phyloP scores from a whole-genome alignment of 2,329 filamentous ascomycete species.

The Trichoderma sp. region DNA sequence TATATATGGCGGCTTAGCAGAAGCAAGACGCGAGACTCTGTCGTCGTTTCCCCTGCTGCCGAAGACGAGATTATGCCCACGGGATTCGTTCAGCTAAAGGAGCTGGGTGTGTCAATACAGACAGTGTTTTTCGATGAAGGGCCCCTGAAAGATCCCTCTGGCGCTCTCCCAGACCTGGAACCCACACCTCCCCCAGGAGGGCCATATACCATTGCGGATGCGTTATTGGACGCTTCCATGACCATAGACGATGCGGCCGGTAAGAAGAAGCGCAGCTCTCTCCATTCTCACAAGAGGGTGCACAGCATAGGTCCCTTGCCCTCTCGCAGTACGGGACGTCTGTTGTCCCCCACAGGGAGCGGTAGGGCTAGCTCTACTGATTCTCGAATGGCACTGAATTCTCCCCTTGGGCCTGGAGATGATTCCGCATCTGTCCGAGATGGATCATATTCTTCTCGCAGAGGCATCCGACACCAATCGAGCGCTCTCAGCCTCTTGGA shows the following conservation, averaged over 20 bases:
- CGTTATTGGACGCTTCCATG: slow-evolving; percentile 86
- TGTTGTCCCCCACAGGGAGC: slow-evolving; percentile 35
- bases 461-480: slow-evolving; percentile 55
- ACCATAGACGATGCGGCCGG: slow-evolving; percentile 72
- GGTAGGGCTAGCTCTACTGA: slow-evolving; percentile 40
- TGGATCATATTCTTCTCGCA: slow-evolving; percentile 45
- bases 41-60: slow-evolving; percentile 26
- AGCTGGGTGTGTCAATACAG: slow-evolving; percentile 76
- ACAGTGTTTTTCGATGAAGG: slow-evolving; percentile 91
- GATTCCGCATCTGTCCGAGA: slow-evolving; percentile 43
- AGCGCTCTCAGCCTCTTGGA: slow-evolving; percentile 63
- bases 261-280: slow-evolving; percentile 52
- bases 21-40: slow-evolving; percentile 61
- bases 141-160: slow-evolving; percentile 48
- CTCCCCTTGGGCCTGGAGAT: slow-evolving; percentile 34
- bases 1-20: slow-evolving; percentile 87
- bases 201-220: slow-evolving; percentile 83
- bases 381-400: slow-evolving; percentile 38
- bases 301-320: slow-evolving; percentile 39
- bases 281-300: slow-evolving; percentile 52
- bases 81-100: slow-evolving; percentile 68
- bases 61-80: slow-evolving; percentile 37
- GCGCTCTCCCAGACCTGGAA: slow-evolving; percentile 35
- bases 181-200: slow-evolving; percentile 34
- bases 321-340: slow-evolving; percentile 29